Base-by-base conservation (phyloP, 495 filamentous ascomycete species). In the Hamigera avellanea region DNA sequence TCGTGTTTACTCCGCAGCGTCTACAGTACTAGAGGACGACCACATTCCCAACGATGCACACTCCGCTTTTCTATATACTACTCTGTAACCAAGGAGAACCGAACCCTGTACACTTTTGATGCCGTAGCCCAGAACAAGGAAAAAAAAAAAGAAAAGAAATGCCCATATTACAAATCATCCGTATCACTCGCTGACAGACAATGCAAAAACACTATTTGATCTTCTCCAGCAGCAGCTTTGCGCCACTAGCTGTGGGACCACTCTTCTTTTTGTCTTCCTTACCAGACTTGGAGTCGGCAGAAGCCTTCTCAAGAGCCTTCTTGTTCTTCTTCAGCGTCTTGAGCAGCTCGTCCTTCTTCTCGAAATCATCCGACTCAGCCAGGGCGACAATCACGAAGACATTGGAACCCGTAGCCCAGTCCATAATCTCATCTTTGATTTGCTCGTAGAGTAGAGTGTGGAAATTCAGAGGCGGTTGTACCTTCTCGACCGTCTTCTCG, bases 341-440 rank as follows among this genome's bases (percentile, higher is more conserved):
- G 40, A 79, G 46, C 21, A 93, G 56, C 37, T 82, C 78, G 12
- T 61, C 62, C 53, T 73, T 75, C 45, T 74, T 64, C 15, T 66
- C 62, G 48, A 94, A 95, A 33, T 81, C 81, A 3, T 80, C 73
- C 2, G 81, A 74, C 59, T 96, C 93, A 10, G 87, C 44, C 33
- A 98, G 56, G 1, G 71, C 80, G 14, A 95, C 66, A 10, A 93
- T 69, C 9, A 93, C 80, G 45, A 93, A 96, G 1, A 76, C 78
- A 36, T 84, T 82, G 1, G 74, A 67, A 2, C 89, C 81, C 0
- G 75, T 84, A 1, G 93, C 93, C 91, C 91, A 98, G n/a, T 75
- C 57, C 45, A 87, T 48, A 27, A 93, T 62, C 32, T 86, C 65
- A 2, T 77, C 75, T 43, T 79, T 66, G 53, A 95, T 86, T 38